Evolutionary conservation across 495 filamentous ascomycete species (phyloP).

Genomic region (Friedmanniomyces endolithicus): DNA sequence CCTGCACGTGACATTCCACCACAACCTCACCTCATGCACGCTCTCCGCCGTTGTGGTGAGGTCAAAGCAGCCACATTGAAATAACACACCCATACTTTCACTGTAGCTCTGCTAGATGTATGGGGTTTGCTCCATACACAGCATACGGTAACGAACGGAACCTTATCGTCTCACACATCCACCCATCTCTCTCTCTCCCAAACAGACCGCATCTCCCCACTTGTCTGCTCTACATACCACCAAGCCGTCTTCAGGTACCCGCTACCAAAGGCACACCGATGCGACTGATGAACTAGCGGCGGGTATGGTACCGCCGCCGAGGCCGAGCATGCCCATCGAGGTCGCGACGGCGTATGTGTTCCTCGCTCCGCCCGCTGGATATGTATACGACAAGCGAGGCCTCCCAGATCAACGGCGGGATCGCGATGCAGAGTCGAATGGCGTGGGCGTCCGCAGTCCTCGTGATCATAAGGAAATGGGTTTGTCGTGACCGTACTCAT

Average conservation of each 20-base stretch:
- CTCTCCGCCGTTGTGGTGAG: background rate
- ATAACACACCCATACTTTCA: background rate
- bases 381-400: conserved; percentile 15
- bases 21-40: background rate
- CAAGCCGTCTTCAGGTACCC: conserved; percentile 12
- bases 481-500: too few species aligned
- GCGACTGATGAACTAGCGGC: conserved; percentile 43
- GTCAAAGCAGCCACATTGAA: background rate
- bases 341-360: conserved; percentile 53
- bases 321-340: conserved; percentile 49
- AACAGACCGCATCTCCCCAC: background rate
- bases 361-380: conserved; percentile 14
- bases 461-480: too few species aligned
- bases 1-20: background rate
- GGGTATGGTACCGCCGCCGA: conserved; percentile 33
- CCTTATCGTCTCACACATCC: background rate
- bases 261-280: conserved; percentile 37
- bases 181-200: background rate
- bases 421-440: conserved; percentile 16
- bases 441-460: too few species aligned
- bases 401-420: conserved; percentile 14
- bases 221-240: background rate
- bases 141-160: background rate
- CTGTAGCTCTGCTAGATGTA: background rate
- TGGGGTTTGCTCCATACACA: background rate